Conservation (phyloP, 169 alveolate species). For the Theileria sp. region DNA sequence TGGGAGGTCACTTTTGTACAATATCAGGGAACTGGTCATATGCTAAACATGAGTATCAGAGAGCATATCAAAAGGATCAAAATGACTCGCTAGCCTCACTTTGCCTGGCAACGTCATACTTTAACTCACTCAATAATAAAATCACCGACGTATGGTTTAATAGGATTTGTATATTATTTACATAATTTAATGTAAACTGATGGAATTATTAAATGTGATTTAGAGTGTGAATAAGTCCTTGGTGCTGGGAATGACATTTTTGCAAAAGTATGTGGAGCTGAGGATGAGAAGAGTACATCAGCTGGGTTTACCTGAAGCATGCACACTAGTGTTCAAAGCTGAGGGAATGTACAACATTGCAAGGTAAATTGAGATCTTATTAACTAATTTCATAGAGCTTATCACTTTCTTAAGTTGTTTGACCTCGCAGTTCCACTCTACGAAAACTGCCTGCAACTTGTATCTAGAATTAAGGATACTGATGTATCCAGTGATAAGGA, state of each 20-base stretch:
- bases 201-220: background rate
- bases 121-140: constrained; percentile 62
- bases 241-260: constrained; percentile 56
- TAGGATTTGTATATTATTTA: background rate
- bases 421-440: constrained; percentile 64
- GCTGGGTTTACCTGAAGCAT: constrained; percentile 19
- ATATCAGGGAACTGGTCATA: constrained; percentile 73
- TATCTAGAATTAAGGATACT: background rate
- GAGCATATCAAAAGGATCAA: constrained; percentile 65
- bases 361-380: constrained; percentile 23
- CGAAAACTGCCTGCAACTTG: constrained; percentile 52
- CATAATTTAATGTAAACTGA: too few species aligned
- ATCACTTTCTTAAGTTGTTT: constrained; percentile 51
- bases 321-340: constrained; percentile 32
- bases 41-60: constrained; percentile 70
- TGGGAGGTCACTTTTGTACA: constrained; percentile 74
- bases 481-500: constrained; percentile 11
- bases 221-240: constrained; percentile 46
- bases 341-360: constrained; percentile 59
- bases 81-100: constrained; percentile 66
- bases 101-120: constrained; percentile 70
- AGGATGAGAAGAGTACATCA: constrained; percentile 15
- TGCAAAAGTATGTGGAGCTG: constrained; percentile 34
- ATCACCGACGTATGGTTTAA: constrained; percentile 34
- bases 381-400: constrained; percentile 28